Evolutionary conservation across 345 rosid genomes (phyloP).

Genomic region (Eucalyptus shirleyi): DNA sequence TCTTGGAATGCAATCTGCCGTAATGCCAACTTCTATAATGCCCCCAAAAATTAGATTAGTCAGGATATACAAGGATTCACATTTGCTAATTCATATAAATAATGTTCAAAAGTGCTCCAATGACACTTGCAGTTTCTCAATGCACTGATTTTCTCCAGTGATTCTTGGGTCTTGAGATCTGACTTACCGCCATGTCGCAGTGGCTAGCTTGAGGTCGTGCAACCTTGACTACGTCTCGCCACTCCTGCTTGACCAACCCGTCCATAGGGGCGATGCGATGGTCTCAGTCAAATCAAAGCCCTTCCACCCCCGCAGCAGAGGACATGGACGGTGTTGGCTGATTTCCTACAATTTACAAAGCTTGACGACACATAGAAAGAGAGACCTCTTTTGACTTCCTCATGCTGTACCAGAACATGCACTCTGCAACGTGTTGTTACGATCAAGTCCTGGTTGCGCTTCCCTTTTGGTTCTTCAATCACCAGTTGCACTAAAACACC

Average conservation of each 20-base stretch:
- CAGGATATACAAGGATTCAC: neutral
- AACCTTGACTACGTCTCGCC: neutral
- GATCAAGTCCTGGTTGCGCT: neutral
- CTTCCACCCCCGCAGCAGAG: neutral
- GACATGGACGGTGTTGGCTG: neutral
- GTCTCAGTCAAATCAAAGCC: neutral
- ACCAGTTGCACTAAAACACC: neutral
- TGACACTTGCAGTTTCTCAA: neutral
- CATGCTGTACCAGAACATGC: neutral
- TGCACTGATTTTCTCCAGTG: neutral
- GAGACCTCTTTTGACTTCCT: neutral
- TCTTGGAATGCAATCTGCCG: neutral
- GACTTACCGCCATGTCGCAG: rapidly evolving
- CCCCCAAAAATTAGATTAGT: neutral
- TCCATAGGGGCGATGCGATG: rapidly evolving
- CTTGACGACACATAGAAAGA: neutral
- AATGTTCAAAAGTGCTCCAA: neutral
- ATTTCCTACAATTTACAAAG: neutral
- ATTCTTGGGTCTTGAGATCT: neutral
- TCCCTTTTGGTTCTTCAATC: neutral
- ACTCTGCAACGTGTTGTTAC: neutral
- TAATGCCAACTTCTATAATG: neutral
- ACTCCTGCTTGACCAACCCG: neutral
- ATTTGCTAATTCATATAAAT: neutral
- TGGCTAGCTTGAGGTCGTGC: neutral